Evolutionary conservation across 2,329 filamentous ascomycete species (phyloP).

Genomic region (Aspergillus nomiae): DNA sequence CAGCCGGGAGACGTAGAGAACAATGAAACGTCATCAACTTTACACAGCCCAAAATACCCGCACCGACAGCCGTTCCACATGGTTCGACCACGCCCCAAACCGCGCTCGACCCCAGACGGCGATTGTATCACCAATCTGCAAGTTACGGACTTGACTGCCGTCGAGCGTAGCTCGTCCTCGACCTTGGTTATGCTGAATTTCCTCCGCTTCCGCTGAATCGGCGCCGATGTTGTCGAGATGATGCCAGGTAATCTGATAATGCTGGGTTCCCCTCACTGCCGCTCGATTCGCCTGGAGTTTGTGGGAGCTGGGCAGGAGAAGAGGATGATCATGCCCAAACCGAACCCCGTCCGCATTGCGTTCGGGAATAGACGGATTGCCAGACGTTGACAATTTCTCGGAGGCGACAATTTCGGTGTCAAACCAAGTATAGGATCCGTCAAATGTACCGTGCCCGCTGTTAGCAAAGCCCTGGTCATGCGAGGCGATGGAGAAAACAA

Average conservation of each 20-base stretch:
- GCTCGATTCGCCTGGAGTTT: constrained; percentile 36
- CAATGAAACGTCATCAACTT: background rate
- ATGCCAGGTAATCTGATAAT: constrained; percentile 38
- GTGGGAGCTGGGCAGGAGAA: constrained; percentile 30
- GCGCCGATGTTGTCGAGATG: constrained; percentile 32
- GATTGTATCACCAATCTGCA: constrained; percentile 41
- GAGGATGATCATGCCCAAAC: constrained; percentile 26
- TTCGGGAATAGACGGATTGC: constrained; percentile 9
- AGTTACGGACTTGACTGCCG: constrained; percentile 35
- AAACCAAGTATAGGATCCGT: constrained; percentile 42
- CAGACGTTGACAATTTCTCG: constrained; percentile 25
- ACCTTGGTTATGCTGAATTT: constrained; percentile 32
- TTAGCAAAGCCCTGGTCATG: constrained; percentile 41
- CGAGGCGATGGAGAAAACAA: constrained; percentile 37
- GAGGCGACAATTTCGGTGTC: constrained; percentile 35
- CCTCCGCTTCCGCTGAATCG: constrained; percentile 35
- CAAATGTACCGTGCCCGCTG: constrained; percentile 27
- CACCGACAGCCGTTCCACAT: constrained; percentile 33
- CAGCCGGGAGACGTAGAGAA: background rate
- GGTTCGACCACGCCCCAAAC: constrained; percentile 40
- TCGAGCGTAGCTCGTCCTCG: constrained; percentile 38
- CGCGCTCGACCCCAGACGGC: constrained; percentile 41
- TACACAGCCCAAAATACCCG: constrained; percentile 42
- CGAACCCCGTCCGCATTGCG: constrained; percentile 8
- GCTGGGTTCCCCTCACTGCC: constrained; percentile 21